phyloP scores from a whole-genome alignment of 768 basidiomycete species.

The Boletus rubescentipes region DNA sequence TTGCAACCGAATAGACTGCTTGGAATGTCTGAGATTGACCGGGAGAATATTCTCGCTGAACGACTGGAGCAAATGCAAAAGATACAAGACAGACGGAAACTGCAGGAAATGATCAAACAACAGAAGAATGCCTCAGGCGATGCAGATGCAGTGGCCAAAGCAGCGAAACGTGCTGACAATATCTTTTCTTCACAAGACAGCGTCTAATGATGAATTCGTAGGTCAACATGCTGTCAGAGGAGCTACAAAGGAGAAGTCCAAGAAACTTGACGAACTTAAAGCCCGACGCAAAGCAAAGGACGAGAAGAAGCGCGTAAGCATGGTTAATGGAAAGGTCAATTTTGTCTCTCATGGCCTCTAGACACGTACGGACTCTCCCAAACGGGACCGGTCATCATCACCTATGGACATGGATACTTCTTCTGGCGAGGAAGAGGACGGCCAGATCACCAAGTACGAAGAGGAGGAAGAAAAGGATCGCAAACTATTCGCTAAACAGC shows the following conservation, averaged over 20 bases:
- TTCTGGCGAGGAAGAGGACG: slow-evolving; percentile 74
- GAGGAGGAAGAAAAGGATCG: slow-evolving; percentile 70
- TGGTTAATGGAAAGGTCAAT: not conserved
- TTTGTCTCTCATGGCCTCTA: slow-evolving; percentile 26
- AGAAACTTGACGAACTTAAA: slow-evolving; percentile 82
- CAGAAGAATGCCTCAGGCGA: slow-evolving; percentile 51
- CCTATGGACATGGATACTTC: slow-evolving; percentile 86
- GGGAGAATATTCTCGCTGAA: slow-evolving; percentile 81
- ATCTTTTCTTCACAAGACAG: not conserved
- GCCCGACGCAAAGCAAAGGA: slow-evolving; percentile 86
- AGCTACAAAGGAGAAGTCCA: slow-evolving; percentile 75
- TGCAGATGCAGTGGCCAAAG: slow-evolving; percentile 63
- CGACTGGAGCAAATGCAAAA: slow-evolving; percentile 81
- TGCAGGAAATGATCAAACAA: slow-evolving; percentile 72
- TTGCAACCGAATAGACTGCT: slow-evolving; percentile 55
- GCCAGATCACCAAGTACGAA: slow-evolving; percentile 70
- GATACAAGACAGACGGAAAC: slow-evolving; percentile 63
- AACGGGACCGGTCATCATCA: slow-evolving; percentile 72
- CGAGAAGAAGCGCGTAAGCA: slow-evolving; percentile 76
- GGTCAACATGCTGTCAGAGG: slow-evolving; percentile 75
- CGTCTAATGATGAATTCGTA: slow-evolving; percentile 28
- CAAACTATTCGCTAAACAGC: slow-evolving; percentile 45
- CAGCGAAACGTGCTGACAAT: slow-evolving; percentile 67
- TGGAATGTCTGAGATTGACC: slow-evolving; percentile 80
- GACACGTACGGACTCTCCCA: slow-evolving; percentile 55